Evolutionary conservation across 306 rosid genomes (phyloP), one percentile per base, ranked within the genome.

Genomic region (Argentina anserina): DNA sequence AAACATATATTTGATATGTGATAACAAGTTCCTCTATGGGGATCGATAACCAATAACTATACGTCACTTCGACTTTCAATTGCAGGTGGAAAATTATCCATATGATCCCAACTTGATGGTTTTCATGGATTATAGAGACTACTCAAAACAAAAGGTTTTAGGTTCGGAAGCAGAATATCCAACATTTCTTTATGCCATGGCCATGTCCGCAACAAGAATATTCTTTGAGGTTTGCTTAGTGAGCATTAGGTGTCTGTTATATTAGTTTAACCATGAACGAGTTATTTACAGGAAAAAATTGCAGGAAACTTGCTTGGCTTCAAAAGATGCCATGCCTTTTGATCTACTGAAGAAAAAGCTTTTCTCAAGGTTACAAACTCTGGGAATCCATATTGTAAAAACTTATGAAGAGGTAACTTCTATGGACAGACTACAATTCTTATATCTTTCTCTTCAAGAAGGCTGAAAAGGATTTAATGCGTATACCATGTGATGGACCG

Each of bases 291-390:
- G 76, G 69, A 18, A 41, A 25, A 69, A 55, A 75, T 70, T 78
- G 79, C 96, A 94, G 99, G 97, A 94, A 85, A 94, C 99, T 68
- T 91, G 99, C 83, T 85, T 91, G 87, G 99, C 97, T 15, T 91
- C 99, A 26, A 87, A 91, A 88, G 92, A 89, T 46, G 97, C 97
- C 63, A 91, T 94, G 97, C 97, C 99, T 62, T 91, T 91, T 82
- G 93, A 88, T 82, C 86, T 94, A 69, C 70, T 91, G 75, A 94
- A 91, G 95, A 84, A 84, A 75, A 94, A 90, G 76, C 97, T 94
- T 71, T 80, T 89, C 80, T 84, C 91, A 65, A 90, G 97, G 83
- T 80, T 94, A 72, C 80, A 91, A 68, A 87, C 90, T 20, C 84
- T 94, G 97, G 99, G 96, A 80, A 89, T 94, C 87, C 89, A 70